Evolutionary conservation across 768 basidiomycete genomes (phyloP).

Genomic region (Aureoboletus auriporus): DNA sequence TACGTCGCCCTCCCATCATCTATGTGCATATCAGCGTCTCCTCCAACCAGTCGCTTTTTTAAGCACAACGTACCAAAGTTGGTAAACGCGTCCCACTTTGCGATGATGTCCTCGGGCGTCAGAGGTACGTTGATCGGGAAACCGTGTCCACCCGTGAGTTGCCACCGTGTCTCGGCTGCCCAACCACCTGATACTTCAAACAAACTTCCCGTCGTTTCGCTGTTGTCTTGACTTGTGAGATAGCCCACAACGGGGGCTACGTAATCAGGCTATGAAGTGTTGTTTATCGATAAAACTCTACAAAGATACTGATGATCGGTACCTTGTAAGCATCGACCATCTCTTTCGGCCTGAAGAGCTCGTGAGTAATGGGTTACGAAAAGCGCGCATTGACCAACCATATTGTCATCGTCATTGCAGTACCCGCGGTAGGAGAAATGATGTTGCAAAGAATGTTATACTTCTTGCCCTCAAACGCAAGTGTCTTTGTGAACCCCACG

Average conservation of each 20-base stretch:
- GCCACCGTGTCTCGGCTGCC: conserved; percentile 91
- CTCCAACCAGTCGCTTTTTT: background rate
- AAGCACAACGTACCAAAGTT: conserved; percentile 60
- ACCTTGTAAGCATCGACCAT: conserved; percentile 91
- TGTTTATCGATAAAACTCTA: background rate
- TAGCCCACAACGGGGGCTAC: conserved; percentile 93
- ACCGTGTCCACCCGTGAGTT: conserved; percentile 80
- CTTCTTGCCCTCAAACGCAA: conserved; percentile 88
- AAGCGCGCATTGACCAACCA: conserved; percentile 37
- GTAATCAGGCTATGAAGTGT: conserved; percentile 64
- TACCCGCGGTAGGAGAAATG: conserved; percentile 85
- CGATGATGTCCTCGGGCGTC: conserved; percentile 75
- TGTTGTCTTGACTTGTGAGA: conserved; percentile 78
- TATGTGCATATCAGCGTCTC: conserved; percentile 23
- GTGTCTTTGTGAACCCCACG: conserved; percentile 82
- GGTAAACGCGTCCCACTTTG: conserved; percentile 82
- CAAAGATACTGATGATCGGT: background rate
- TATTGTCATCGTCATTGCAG: conserved; percentile 85
- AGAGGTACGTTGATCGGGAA: conserved; percentile 78
- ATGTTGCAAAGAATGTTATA: conserved; percentile 88
- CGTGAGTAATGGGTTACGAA: background rate
- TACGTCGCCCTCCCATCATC: conserved; percentile 82
- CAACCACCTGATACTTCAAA: conserved; percentile 91
- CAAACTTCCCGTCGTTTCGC: conserved; percentile 64
- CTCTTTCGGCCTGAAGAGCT: conserved; percentile 58